These are phyloP conservation scores for Mycena latifolia DNA, from an alignment of 768 basidiomycete species.

Conservation along the genomic window DNA sequence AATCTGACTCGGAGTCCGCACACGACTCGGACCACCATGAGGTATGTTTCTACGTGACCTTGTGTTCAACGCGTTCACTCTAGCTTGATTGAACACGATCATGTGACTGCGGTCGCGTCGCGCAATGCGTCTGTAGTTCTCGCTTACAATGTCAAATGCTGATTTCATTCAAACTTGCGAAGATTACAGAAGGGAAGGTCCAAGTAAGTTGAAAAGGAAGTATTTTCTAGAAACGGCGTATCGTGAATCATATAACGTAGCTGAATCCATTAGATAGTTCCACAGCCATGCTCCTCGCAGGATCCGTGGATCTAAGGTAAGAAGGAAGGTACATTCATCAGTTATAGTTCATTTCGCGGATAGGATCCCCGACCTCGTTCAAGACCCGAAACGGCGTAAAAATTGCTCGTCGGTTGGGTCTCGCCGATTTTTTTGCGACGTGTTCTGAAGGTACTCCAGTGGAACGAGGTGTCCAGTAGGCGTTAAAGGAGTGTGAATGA, in stretches of 20 bases:
- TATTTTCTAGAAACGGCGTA: slow-evolving; percentile 12
- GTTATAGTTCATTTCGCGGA: neutral
- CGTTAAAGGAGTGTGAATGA: slow-evolving; percentile 24
- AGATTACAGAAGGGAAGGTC: slow-evolving; percentile 8
- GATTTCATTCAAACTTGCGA: neutral
- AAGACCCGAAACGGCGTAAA: slow-evolving; percentile 54
- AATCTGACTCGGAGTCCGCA: no score
- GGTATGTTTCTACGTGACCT: no score
- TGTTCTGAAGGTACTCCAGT: slow-evolving; percentile 55
- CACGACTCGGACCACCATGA: neutral
- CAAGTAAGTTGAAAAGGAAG: neutral
- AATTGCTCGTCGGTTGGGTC: slow-evolving; percentile 62
- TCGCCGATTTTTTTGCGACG: slow-evolving; percentile 49
- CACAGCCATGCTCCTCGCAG: slow-evolving; percentile 9
- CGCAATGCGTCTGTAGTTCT: no score
- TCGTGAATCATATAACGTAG: slow-evolving; percentile 9
- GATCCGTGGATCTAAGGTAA: slow-evolving; percentile 8
- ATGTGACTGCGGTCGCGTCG: slow-evolving; percentile 23
- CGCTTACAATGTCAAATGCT: no score
- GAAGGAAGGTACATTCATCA: no score
- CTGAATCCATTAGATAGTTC: slow-evolving; percentile 5
- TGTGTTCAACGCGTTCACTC: no score
- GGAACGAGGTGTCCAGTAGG: slow-evolving; percentile 49
- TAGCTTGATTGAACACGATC: slow-evolving; percentile 10
- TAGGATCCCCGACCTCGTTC: slow-evolving; percentile 9